phyloP scores from a whole-genome alignment of 2,329 filamentous ascomycete species.

The Colletotrichum horii region DNA sequence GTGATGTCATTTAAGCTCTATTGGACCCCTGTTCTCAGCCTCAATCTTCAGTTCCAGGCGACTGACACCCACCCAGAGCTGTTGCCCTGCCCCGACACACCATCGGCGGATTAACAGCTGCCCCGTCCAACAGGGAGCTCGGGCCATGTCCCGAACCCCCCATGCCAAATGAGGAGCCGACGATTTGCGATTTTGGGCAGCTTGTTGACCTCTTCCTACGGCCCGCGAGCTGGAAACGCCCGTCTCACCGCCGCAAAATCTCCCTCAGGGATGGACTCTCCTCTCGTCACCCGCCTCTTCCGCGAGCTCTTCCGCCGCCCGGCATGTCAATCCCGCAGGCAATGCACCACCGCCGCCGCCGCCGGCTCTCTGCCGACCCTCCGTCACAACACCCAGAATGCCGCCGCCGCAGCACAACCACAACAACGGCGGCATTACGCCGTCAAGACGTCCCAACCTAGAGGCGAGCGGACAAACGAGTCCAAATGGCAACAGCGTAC shows the following conservation, averaged over 20 bases:
- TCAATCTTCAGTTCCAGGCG: neutral
- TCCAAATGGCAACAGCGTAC: conserved; percentile 87
- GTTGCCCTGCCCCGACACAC: neutral
- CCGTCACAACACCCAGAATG: neutral
- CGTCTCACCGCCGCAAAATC: neutral
- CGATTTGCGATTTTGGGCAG: conserved; percentile 12
- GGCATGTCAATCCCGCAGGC: conserved; percentile 62
- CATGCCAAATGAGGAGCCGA: conserved; percentile 7
- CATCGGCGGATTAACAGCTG: conserved; percentile 20
- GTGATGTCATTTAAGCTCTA: conserved; percentile 17
- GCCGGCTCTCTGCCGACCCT: conserved; percentile 16
- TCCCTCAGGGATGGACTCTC: conserved; percentile 74
- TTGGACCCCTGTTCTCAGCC: conserved; percentile 12
- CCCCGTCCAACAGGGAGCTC: conserved; percentile 26
- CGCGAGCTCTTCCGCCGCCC: conserved; percentile 83
- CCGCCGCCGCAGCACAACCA: neutral
- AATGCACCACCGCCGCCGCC: conserved; percentile 25
- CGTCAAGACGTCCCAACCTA: conserved; percentile 12
- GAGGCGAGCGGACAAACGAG: conserved; percentile 54
- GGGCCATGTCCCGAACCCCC: conserved; percentile 21
- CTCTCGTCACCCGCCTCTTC: conserved; percentile 78
- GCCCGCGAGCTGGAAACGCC: conserved; percentile 3
- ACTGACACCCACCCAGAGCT: neutral
- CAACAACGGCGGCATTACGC: conserved; percentile 32
- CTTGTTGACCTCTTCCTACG: conserved; percentile 13